A percentile compares a stretch with the other conserved stretches of the same genome.
Evolutionary conservation across 495 filamentous ascomycete species (phyloP).

Genomic region (Xylaria nigripes): DNA sequence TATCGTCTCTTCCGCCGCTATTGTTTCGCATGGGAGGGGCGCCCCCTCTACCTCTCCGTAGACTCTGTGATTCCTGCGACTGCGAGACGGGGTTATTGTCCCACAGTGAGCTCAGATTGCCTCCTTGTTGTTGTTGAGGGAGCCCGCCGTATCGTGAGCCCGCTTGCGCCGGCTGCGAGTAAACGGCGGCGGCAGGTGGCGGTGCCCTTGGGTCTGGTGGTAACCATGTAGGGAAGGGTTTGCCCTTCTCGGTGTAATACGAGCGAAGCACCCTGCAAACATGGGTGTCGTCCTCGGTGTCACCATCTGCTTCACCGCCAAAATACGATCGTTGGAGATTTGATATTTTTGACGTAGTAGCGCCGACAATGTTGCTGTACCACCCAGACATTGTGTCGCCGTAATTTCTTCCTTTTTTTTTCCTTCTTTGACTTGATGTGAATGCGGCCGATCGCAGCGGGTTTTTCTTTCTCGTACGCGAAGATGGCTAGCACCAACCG

Average conservation of each 20-base stretch:
- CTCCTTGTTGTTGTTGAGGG: constrained; percentile 27
- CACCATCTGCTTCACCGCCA: constrained; percentile 71
- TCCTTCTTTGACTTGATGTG: neutral
- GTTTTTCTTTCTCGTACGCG: neutral
- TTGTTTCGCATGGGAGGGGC: constrained; percentile 20
- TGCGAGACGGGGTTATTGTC: constrained; percentile 46
- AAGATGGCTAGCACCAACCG: neutral
- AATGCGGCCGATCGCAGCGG: neutral
- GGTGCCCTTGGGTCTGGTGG: constrained; percentile 73
- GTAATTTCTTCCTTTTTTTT: too few species aligned
- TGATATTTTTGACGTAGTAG: constrained; percentile 69
- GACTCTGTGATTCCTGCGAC: constrained; percentile 44
- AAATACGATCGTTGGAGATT: constrained; percentile 74
- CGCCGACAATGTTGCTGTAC: constrained; percentile 69
- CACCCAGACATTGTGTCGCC: constrained; percentile 61
- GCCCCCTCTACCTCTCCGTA: constrained; percentile 41
- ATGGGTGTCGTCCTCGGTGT: constrained; percentile 91
- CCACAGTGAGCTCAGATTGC: constrained; percentile 72
- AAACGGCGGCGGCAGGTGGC: constrained; percentile 44
- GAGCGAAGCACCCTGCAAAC: constrained; percentile 89
- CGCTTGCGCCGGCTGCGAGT: constrained; percentile 42
- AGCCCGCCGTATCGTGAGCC: constrained; percentile 45
- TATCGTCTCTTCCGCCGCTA: constrained; percentile 24
- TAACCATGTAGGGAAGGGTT: constrained; percentile 79
- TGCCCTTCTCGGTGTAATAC: constrained; percentile 86